A percentile compares a stretch with the other conserved stretches of the same genome.
Conservation (phyloP, 1,284 basidiomycete species). For the Leccinum subrobustum region DNA sequence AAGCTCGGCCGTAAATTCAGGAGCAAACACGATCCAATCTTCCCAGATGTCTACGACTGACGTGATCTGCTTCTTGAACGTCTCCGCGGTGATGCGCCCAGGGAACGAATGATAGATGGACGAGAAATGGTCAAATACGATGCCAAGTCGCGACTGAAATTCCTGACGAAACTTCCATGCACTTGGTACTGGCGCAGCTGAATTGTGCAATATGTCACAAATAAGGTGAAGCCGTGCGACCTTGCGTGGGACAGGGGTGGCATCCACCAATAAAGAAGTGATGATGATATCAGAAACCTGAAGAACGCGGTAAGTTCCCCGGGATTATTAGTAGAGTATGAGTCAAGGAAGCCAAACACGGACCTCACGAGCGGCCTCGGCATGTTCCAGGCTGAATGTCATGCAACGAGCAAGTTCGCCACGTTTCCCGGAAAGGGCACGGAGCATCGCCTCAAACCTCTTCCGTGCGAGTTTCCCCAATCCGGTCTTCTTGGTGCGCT, state of each 20-base stretch:
- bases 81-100: constrained; percentile 89
- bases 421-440: constrained; percentile 80
- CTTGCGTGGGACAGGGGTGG: constrained; percentile 93
- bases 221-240: constrained; percentile 93
- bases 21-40: constrained; percentile 91
- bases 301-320: constrained; percentile 10
- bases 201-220: constrained; percentile 97
- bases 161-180: constrained; percentile 94
- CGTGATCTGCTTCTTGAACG: constrained; percentile 88
- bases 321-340: neutral
- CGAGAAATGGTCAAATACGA: constrained; percentile 92
- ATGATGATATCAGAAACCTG: constrained; percentile 88
- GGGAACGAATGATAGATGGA: constrained; percentile 90
- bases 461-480: constrained; percentile 78
- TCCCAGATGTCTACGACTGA: constrained; percentile 92
- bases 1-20: constrained; percentile 75
- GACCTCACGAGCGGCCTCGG: constrained; percentile 90
- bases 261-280: constrained; percentile 77
- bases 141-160: constrained; percentile 83
- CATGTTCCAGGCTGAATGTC: constrained; percentile 93
- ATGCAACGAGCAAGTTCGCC: constrained; percentile 93
- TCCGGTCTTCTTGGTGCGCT: constrained; percentile 68
- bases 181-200: constrained; percentile 81
- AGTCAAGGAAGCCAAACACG: constrained; percentile 12
- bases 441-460: constrained; percentile 88